phyloP scores from a whole-genome alignment of 768 basidiomycete genomes.

The Pholiota conissans region DNA sequence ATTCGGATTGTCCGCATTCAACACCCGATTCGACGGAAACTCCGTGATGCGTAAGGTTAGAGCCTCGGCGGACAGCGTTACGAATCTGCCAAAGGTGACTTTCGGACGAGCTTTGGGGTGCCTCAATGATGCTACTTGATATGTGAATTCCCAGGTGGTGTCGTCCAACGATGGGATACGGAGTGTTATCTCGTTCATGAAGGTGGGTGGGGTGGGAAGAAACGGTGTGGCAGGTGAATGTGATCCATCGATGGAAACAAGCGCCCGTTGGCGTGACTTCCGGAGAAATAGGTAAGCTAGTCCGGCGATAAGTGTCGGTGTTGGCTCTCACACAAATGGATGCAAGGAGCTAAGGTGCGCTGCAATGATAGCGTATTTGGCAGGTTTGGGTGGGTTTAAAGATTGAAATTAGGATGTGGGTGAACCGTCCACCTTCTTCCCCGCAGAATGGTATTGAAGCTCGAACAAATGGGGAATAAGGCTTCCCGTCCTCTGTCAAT shows the following conservation, averaged over 20 bases:
- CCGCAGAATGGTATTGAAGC: too few species aligned
- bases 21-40: conserved; percentile 59
- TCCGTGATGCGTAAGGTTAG: conserved; percentile 50
- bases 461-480: background rate
- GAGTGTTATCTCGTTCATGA: conserved; percentile 38
- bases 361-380: background rate
- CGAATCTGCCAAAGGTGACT: conserved; percentile 42
- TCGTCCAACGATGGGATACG: conserved; percentile 48
- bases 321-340: background rate
- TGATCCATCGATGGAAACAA: conserved; percentile 9
- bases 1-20: conserved; percentile 53
- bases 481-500: conserved; percentile 20
- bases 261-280: conserved; percentile 17
- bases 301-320: background rate
- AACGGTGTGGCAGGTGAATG: conserved; percentile 3
- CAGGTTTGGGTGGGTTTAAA: background rate
- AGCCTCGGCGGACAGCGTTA: conserved; percentile 48
- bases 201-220: conserved; percentile 7
- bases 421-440: too few species aligned
- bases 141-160: conserved; percentile 49
- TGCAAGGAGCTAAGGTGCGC: background rate
- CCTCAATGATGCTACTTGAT: conserved; percentile 29
- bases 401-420: too few species aligned
- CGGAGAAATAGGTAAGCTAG: conserved; percentile 2
- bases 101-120: conserved; percentile 25